phyloP scores from a whole-genome alignment of 331 rosid species.

The Cydonia oblonga region DNA sequence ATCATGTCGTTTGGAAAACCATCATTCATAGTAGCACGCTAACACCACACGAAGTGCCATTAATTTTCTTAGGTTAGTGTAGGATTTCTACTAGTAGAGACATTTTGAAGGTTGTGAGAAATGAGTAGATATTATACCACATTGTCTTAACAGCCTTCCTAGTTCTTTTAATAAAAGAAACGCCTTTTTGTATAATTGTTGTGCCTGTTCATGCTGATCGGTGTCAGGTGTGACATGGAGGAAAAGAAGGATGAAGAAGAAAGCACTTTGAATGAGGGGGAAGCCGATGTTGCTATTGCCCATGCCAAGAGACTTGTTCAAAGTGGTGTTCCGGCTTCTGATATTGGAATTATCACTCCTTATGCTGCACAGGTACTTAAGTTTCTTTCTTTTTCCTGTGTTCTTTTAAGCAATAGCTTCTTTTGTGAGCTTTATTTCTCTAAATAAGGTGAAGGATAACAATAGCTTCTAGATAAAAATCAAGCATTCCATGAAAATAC shows the following conservation, averaged over 20 bases:
- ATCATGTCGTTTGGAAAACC: neutral
- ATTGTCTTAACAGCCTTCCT: neutral
- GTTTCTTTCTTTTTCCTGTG: conserved; percentile 5
- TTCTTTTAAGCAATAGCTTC: neutral
- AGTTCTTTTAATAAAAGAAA: neutral
- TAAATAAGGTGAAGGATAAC: neutral
- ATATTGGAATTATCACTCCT: conserved; percentile 91
- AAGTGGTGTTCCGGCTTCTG: conserved; percentile 85
- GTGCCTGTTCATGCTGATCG: conserved; percentile 20
- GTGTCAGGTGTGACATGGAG: conserved; percentile 87
- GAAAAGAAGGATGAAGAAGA: conserved; percentile 98
- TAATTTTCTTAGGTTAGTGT: neutral
- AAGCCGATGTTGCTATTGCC: conserved; percentile 78
- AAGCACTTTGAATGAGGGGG: conserved; percentile 95
- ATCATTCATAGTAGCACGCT: neutral
- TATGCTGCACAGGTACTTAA: conserved; percentile 82
- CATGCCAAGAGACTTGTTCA: conserved; percentile 76
- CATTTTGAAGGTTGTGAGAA: neutral
- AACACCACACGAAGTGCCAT: neutral
- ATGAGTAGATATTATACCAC: neutral
- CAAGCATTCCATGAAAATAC: neutral
- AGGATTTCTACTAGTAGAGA: neutral
- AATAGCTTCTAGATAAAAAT: neutral
- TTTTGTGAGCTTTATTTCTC: neutral
- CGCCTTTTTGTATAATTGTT: neutral